Conservation (phyloP, 768 basidiomycete species). For the Plicaturopsis crispa region DNA sequence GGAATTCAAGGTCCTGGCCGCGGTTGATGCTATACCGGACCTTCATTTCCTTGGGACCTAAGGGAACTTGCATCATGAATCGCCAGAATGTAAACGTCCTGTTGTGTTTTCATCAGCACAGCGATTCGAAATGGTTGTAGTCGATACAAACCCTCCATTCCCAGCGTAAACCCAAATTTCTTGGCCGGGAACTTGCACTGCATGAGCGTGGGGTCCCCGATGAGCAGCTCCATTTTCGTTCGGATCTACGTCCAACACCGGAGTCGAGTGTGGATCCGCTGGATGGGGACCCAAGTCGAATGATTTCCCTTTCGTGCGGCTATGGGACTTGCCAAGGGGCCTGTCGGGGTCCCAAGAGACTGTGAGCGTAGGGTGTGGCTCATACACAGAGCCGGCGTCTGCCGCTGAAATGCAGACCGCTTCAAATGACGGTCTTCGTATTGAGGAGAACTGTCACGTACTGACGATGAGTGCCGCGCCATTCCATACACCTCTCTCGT, state of each 20-base stretch:
- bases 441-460: conserved; percentile 35
- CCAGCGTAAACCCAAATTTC: conserved; percentile 69
- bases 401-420: too few relatives aligned
- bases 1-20: conserved; percentile 72
- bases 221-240: conserved; percentile 13
- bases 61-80: conserved; percentile 78
- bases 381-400: conserved; percentile 72
- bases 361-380: conserved; percentile 60
- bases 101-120: too few relatives aligned
- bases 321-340: conserved; percentile 9
- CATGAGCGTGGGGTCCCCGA: conserved; percentile 27
- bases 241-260: conserved; percentile 14
- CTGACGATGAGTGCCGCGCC: conserved; percentile 87
- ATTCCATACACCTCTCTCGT: conserved; percentile 72
- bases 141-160: conserved; percentile 20
- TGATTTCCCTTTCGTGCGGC: conserved; percentile 19
- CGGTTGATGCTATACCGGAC: conserved; percentile 79
- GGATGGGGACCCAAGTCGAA: conserved; percentile 68
- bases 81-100: conserved; percentile 94
- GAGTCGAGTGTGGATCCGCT: conserved; percentile 58
- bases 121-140: not conserved
- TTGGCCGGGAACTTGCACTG: conserved; percentile 44
- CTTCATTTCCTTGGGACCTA: conserved; percentile 63
- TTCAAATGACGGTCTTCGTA: not conserved
- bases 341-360: conserved; percentile 69